These are phyloP conservation scores for Arachis stenosperma DNA, from an alignment of 306 rosid genomes.

Conservation along the genomic window DNA sequence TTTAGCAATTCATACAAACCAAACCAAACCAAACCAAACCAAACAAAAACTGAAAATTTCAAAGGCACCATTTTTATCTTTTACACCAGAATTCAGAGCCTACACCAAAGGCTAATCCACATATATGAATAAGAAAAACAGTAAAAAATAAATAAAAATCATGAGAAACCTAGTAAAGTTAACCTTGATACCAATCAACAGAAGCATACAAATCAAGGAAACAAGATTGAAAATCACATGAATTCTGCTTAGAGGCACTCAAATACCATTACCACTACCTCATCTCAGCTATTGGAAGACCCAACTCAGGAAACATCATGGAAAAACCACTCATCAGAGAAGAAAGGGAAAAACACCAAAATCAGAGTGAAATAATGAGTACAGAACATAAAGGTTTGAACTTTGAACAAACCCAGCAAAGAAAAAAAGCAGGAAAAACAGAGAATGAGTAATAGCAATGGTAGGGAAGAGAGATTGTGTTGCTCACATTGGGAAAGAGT, in stretches of 20 bases:
- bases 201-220: conserved; percentile 30
- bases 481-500: not conserved
- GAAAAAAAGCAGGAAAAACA: not conserved
- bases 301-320: conserved; percentile 30
- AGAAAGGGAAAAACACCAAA: conserved; percentile 7
- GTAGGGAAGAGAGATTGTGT: not conserved
- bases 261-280: not conserved
- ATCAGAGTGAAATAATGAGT: not conserved
- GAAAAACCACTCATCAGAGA: conserved; percentile 10
- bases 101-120: not conserved
- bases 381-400: not conserved
- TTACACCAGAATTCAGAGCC: conserved; percentile 23
- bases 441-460: not conserved
- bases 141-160: not conserved
- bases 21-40: conserved; percentile 19
- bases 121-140: not conserved
- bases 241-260: conserved; percentile 10
- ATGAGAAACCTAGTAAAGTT: conserved; percentile 31
- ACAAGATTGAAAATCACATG: conserved; percentile 38
- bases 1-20: conserved; percentile 35
- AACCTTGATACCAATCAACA: conserved; percentile 20
- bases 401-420: not conserved
- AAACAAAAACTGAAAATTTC: not conserved
- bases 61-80: not conserved
- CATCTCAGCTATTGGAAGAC: conserved; percentile 3